phyloP scores from a whole-genome alignment of 345 rosid species.

The Linum trigynum region DNA sequence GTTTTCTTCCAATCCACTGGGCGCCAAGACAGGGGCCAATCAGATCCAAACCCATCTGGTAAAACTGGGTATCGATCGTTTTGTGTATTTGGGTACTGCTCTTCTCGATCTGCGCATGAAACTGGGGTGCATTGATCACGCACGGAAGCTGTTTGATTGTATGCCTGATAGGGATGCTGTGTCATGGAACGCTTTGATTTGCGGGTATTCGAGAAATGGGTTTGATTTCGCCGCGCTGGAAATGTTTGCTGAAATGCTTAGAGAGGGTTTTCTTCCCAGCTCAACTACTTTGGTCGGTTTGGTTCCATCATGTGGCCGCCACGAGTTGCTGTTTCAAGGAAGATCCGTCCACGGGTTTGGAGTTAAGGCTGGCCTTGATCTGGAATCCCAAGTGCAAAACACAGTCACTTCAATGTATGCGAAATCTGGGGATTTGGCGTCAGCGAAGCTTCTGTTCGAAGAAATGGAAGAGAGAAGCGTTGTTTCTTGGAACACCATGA shows the following conservation, averaged over 20 bases:
- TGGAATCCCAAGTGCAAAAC: conserved; percentile 48
- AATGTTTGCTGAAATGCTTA: conserved; percentile 44
- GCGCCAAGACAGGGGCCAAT: conserved; percentile 20
- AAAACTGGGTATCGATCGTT: conserved; percentile 43
- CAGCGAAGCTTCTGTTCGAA: conserved; percentile 41
- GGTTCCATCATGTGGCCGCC: conserved; percentile 52
- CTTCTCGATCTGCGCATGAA: conserved; percentile 37
- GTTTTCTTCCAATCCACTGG: conserved; percentile 11
- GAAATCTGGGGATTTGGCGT: conserved; percentile 44
- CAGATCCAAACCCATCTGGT: conserved; percentile 47
- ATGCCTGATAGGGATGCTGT: conserved; percentile 63
- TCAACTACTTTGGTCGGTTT: conserved; percentile 46
- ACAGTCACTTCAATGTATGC: conserved; percentile 56
- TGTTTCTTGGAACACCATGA: conserved; percentile 80
- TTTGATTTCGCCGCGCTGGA: conserved; percentile 33
- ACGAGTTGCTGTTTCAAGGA: conserved; percentile 44
- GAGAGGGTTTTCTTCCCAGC: conserved; percentile 45
- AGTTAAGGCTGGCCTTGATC: conserved; percentile 43
- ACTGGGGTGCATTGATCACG: conserved; percentile 28
- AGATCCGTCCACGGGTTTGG: conserved; percentile 52
- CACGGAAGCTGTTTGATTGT: conserved; percentile 46
- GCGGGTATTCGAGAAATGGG: conserved; percentile 62
- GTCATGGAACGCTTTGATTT: conserved; percentile 72
- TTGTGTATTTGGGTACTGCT: conserved; percentile 50
- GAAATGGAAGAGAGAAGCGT: conserved; percentile 41